These are phyloP conservation scores for Ananas comosus DNA, from an alignment of 176 grass and related monocot genomes.

Conservation along the genomic window DNA sequence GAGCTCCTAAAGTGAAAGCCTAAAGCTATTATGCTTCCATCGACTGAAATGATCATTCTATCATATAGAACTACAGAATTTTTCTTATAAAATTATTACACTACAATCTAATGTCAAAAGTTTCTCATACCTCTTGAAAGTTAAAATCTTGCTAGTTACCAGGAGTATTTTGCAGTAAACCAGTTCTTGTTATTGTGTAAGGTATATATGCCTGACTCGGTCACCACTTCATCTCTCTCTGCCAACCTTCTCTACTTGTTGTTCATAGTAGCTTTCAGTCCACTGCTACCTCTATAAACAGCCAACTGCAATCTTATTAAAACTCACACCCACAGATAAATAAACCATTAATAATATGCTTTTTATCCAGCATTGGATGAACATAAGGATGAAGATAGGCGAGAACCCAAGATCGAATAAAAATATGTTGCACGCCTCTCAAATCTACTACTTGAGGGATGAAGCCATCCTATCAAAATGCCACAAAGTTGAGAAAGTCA, in stretches of 20 bases:
- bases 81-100: neutral
- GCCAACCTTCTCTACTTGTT: slow-evolving; percentile 60
- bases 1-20: neutral
- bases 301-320: slow-evolving; percentile 74
- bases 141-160: slow-evolving; percentile 57
- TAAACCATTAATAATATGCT: neutral
- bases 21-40: neutral
- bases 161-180: slow-evolving; percentile 54
- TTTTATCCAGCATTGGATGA: neutral
- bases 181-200: slow-evolving; percentile 69
- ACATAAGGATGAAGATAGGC: slow-evolving; percentile 6
- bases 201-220: slow-evolving; percentile 59
- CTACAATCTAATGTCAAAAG: neutral
- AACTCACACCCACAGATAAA: slow-evolving; percentile 31
- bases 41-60: neutral
- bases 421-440: slow-evolving; percentile 65
- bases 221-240: slow-evolving; percentile 67
- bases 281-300: slow-evolving; percentile 68
- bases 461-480: slow-evolving; percentile 60
- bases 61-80: neutral
- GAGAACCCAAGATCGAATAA: slow-evolving; percentile 85
- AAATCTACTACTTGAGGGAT: slow-evolving; percentile 46
- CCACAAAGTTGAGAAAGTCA: slow-evolving; percentile 2
- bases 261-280: slow-evolving; percentile 74
- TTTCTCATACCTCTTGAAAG: slow-evolving; percentile 54